Evolutionary conservation across 2,329 filamentous ascomycete species (phyloP), one percentile per base, ranked within the genome.

Genomic region (Cladophialophora chaetospira): DNA sequence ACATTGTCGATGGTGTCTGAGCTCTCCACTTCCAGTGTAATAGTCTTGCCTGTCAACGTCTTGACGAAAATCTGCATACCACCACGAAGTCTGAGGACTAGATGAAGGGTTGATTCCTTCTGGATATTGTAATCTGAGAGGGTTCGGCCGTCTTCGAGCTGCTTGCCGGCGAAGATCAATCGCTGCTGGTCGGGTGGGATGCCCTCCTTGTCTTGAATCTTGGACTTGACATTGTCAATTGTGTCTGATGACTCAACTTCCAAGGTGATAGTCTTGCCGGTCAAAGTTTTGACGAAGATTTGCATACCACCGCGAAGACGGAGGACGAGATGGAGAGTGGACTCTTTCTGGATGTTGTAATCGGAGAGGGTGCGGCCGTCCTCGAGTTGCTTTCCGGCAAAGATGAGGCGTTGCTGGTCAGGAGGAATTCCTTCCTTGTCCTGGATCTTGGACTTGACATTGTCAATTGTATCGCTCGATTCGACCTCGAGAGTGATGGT

Each of bases 371-470:
- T 96, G 52, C 92, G 90, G 62, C 93, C 92, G 67, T 97, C 93
- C 75, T 97, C 93, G 3, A 97, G 85, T 73, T 97, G 92, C 83
- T 97, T 97, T 55, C 92, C 93, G 42, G 92, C 92, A 67, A 97
- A 97, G 73, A 97, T 97, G 66, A 97, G 76, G 67, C 92, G 93
- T 80, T 97, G 92, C 77, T 97, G 92, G 71, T 97, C 92, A 9
- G 92, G 92, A 44, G 92, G 93, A 55, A 97, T 97, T 23, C 92
- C 92, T 76, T 97, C 92, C 84, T 97, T 97, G 71, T 97, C 92
- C 76, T 97, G 92, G 40, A 97, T 97, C 84, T 97, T 97, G 48
- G 83, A 86, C 85, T 97, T 97, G 35, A 97, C 92, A 62, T 96
- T 96, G 80, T 96, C 91, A 75, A 96, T 96, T 36, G 91, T 96